A percentile compares a stretch with the other conserved stretches of the same genome.
phyloP scores from a whole-genome alignment of 352 stramenopile genomes.

The Globisporangium splendens region DNA sequence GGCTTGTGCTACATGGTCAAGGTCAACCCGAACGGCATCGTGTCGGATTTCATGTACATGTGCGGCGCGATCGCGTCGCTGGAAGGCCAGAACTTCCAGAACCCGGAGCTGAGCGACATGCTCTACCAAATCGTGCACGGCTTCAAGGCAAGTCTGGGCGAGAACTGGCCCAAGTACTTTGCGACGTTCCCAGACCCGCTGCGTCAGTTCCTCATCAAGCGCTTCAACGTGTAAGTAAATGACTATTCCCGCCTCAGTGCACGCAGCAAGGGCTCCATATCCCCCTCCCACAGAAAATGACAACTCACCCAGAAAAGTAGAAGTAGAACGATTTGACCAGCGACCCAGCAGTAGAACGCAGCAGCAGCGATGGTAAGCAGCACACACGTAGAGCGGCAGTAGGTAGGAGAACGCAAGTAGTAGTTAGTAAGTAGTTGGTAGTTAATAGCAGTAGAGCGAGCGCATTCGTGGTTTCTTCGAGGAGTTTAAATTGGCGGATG shows the following conservation, averaged over 20 bases:
- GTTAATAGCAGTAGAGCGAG: conserved; percentile 1
- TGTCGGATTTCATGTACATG: conserved; percentile 90
- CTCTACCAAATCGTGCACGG: conserved; percentile 86
- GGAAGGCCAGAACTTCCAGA: conserved; percentile 73
- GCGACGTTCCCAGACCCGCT: conserved; percentile 77
- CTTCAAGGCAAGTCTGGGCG: conserved; percentile 85
- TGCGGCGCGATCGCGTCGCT: conserved; percentile 85
- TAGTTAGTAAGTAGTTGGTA: conserved; percentile 3
- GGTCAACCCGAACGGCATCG: conserved; percentile 85
- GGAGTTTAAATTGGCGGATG: neutral
- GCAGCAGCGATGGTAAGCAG: too few relatives aligned
- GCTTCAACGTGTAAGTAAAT: conserved; percentile 72
- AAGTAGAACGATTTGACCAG: neutral
- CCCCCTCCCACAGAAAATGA: neutral
- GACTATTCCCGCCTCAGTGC: too few relatives aligned
- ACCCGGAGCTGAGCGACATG: conserved; percentile 80
- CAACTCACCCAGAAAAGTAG: neutral
- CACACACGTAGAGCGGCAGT: neutral
- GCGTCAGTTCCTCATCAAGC: conserved; percentile 72
- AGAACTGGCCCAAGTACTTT: conserved; percentile 87
- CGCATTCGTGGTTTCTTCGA: neutral
- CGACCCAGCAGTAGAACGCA: too few relatives aligned
- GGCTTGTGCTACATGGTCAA: conserved; percentile 91
- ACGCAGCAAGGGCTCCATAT: conserved; percentile 1
- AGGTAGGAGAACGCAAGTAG: neutral